Evolutionary conservation across 208 protist species (phyloP).

Genomic region (Trypanosoma scelopori): DNA sequence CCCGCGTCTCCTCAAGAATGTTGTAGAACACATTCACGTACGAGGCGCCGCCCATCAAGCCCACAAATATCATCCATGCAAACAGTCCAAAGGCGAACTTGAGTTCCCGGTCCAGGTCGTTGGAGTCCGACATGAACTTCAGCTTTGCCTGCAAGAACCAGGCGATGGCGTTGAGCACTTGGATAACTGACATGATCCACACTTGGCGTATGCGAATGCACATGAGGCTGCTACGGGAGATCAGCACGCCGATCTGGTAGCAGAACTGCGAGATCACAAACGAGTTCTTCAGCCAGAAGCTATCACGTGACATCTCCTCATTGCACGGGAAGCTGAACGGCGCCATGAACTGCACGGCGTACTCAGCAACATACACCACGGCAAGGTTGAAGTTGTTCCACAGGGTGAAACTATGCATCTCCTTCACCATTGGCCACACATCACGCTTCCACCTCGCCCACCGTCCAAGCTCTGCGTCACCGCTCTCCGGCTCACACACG

Average conservation of each 20-base stretch:
- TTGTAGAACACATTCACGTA: conserved; percentile 94
- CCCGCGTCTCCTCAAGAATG: conserved; percentile 50
- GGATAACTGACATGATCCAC: conserved; percentile 82
- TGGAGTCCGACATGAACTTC: conserved; percentile 55
- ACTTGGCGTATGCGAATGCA: conserved; percentile 80
- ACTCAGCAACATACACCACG: conserved; percentile 86
- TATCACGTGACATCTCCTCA: conserved; percentile 28
- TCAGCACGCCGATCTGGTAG: conserved; percentile 90
- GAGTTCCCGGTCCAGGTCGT: conserved; percentile 33
- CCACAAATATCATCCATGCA: conserved; percentile 89
- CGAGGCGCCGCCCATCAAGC: conserved; percentile 84
- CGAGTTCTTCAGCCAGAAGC: conserved; percentile 74
- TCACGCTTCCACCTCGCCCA: conserved; percentile 3
- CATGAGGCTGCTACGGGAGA: conserved; percentile 81
- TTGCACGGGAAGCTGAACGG: conserved; percentile 74
- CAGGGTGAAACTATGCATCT: conserved; percentile 60
- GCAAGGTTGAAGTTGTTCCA: conserved; percentile 80
- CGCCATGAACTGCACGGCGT: conserved; percentile 83
- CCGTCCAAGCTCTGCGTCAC: background rate
- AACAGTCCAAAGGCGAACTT: conserved; percentile 76
- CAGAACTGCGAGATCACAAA: conserved; percentile 87
- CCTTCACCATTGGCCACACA: conserved; percentile 11
- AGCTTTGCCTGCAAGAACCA: conserved; percentile 85
- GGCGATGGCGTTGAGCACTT: conserved; percentile 80
- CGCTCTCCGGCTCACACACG: background rate